Percentiles rank a stretch among this genome's conserved stretches.
phyloP scores from a whole-genome alignment of 345 rosid genomes.

The Salix udensis region DNA sequence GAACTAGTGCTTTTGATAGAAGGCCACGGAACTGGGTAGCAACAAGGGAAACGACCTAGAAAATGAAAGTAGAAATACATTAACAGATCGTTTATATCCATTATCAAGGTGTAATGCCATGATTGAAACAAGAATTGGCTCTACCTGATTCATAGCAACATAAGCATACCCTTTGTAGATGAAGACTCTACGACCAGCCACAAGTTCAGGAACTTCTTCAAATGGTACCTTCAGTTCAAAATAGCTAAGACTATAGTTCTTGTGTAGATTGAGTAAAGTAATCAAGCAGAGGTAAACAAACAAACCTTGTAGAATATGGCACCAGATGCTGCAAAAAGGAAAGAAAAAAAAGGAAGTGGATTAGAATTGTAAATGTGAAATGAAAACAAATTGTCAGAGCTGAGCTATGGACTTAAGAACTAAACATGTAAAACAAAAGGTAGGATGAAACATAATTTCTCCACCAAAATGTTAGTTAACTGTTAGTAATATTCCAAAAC shows the following conservation, averaged over 20 bases:
- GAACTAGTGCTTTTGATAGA: slow-evolving; percentile 72
- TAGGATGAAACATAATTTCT: too few relatives aligned
- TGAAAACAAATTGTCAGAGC: slow-evolving; percentile 1
- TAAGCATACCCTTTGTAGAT: slow-evolving; percentile 72
- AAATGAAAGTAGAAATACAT: slow-evolving; percentile 1
- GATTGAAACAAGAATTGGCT: neutral
- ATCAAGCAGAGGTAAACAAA: slow-evolving; percentile 16
- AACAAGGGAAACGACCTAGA: slow-evolving; percentile 78
- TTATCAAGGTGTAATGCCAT: slow-evolving; percentile 4
- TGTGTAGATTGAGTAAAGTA: neutral
- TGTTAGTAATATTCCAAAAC: neutral
- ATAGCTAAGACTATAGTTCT: neutral
- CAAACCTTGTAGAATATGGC: slow-evolving; percentile 69
- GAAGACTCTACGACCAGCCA: slow-evolving; percentile 69
- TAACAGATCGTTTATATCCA: slow-evolving; percentile 2
- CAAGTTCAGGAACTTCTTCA: slow-evolving; percentile 97
- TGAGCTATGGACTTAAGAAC: neutral
- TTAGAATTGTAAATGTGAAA: slow-evolving; percentile 8
- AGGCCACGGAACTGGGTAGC: slow-evolving; percentile 74
- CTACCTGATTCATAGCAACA: slow-evolving; percentile 78
- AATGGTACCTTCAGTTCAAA: slow-evolving; percentile 66
- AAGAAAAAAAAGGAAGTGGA: neutral
- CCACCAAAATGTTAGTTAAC: too few relatives aligned
- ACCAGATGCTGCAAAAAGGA: slow-evolving; percentile 53
- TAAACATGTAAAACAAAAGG: neutral